Percentiles rank a stretch among this genome's conserved stretches.
phyloP scores from a whole-genome alignment of 2,329 filamentous ascomycete species.

The Colletotrichum graminicola region DNA sequence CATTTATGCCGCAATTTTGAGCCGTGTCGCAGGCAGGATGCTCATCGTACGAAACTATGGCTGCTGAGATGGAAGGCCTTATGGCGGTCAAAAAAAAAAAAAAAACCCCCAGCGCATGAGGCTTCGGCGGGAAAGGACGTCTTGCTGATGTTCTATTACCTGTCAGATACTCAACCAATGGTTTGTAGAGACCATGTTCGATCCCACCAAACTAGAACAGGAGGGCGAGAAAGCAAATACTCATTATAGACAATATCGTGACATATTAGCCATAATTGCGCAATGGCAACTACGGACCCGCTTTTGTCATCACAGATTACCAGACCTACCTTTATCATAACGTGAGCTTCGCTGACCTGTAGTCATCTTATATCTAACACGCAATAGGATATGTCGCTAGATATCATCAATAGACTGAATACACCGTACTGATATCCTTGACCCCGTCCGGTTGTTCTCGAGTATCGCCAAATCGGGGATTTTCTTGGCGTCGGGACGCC shows the following conservation, averaged over 20 bases:
- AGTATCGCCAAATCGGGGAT: constrained; percentile 16
- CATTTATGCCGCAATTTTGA: constrained; percentile 4
- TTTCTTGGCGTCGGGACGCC: background rate
- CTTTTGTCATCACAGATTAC: background rate
- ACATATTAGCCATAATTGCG: too few species aligned
- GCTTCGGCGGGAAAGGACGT: constrained; percentile 10
- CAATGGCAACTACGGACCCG: too few species aligned
- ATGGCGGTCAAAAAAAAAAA: constrained; percentile 1
- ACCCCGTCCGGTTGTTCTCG: constrained; percentile 12
- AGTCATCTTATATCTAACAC: background rate
- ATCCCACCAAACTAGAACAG: background rate
- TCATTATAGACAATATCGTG: background rate
- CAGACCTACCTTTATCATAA: background rate
- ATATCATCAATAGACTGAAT: background rate
- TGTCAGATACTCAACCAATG: background rate
- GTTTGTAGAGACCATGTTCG: background rate
- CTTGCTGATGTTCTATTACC: background rate
- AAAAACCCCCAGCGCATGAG: constrained; percentile 14
- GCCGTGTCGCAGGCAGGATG: background rate
- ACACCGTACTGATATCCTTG: background rate
- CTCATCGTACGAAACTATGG: background rate
- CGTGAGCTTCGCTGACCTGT: background rate
- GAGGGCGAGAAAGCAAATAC: background rate
- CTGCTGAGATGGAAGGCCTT: background rate
- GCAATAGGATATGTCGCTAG: background rate